Conservation (phyloP, 2,329 filamentous ascomycete genomes). For the Colletotrichum gigasporum region DNA sequence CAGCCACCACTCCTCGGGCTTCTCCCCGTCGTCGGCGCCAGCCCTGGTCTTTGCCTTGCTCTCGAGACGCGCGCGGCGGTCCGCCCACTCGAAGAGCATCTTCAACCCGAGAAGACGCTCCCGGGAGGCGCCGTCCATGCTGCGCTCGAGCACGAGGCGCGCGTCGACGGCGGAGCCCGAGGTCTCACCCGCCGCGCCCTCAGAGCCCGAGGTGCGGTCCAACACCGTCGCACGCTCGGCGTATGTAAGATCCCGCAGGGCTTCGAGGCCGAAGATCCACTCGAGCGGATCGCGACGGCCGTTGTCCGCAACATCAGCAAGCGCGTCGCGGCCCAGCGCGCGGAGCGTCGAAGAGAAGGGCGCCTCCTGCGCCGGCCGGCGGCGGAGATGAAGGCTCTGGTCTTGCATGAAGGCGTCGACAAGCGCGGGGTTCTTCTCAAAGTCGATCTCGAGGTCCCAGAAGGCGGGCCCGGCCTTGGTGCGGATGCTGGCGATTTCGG, state of each 20-base stretch:
- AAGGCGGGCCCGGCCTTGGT: conserved; percentile 72
- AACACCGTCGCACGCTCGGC: conserved; percentile 74
- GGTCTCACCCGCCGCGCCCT: conserved; percentile 52
- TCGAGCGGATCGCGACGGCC: conserved; percentile 64
- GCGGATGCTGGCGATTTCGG: conserved; percentile 67
- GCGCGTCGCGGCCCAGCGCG: conserved; percentile 66
- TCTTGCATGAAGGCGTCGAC: conserved; percentile 71
- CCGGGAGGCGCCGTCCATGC: conserved; percentile 50
- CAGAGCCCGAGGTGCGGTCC: conserved; percentile 57
- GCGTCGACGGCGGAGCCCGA: conserved; percentile 69
- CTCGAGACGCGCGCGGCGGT: conserved; percentile 50
- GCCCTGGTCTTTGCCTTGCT: conserved; percentile 25
- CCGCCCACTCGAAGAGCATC: conserved; percentile 66
- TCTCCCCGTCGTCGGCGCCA: conserved; percentile 32
- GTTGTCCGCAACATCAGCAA: conserved; percentile 37
- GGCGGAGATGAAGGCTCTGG: conserved; percentile 79
- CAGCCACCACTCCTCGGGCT: conserved; percentile 61
- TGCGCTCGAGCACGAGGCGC: conserved; percentile 71
- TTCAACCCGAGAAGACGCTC: conserved; percentile 58
- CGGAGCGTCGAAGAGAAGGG: conserved; percentile 79
- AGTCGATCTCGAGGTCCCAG: conserved; percentile 85
- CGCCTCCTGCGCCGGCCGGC: conserved; percentile 73
- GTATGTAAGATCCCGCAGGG: conserved; percentile 63
- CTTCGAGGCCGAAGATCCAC: conserved; percentile 77
- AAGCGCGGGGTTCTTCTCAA: conserved; percentile 70